Conservation (phyloP, 495 filamentous ascomycete species). For the Xylaria intraflava region DNA sequence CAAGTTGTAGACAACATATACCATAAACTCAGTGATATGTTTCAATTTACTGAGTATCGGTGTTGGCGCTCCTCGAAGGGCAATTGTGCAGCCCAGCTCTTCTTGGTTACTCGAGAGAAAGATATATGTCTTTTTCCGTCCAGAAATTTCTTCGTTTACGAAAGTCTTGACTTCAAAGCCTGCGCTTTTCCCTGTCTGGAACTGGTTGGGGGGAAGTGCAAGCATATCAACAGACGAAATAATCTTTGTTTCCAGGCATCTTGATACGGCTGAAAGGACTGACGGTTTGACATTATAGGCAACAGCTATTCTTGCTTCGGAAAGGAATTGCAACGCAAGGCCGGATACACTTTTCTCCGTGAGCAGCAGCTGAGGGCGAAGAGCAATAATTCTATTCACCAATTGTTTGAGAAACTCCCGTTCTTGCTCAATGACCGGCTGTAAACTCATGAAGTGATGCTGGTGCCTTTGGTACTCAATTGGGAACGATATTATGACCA, state of each 20-base stretch:
- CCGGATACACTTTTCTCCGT: slow-evolving; percentile 89
- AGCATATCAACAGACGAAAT: slow-evolving; percentile 96
- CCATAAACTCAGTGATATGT: slow-evolving; percentile 95
- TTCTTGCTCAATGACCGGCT: slow-evolving; percentile 95
- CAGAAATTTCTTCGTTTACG: slow-evolving; percentile 63
- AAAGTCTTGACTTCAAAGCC: slow-evolving; percentile 95
- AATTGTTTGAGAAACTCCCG: slow-evolving; percentile 90
- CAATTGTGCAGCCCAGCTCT: slow-evolving; percentile 92
- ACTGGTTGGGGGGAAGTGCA: slow-evolving; percentile 53
- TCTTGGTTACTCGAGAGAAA: slow-evolving; percentile 90
- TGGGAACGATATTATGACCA: slow-evolving; percentile 89
- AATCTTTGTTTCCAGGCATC: slow-evolving; percentile 83
- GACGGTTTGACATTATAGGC: slow-evolving; percentile 94
- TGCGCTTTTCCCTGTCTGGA: slow-evolving; percentile 68
- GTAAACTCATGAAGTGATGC: slow-evolving; percentile 95
- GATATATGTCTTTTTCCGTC: slow-evolving; percentile 87
- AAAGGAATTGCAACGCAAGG: slow-evolving; percentile 77
- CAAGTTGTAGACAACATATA: slow-evolving; percentile 96
- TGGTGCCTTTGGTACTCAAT: slow-evolving; percentile 95
- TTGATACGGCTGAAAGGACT: slow-evolving; percentile 88
- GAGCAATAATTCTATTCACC: slow-evolving; percentile 80
- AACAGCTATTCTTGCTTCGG: slow-evolving; percentile 82
- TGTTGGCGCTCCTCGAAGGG: slow-evolving; percentile 74
- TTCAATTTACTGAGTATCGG: slow-evolving; percentile 71
- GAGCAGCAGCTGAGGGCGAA: slow-evolving; percentile 77